Evolutionary conservation across 257 asterid species (phyloP).

Genomic region (Petunia secreta): DNA sequence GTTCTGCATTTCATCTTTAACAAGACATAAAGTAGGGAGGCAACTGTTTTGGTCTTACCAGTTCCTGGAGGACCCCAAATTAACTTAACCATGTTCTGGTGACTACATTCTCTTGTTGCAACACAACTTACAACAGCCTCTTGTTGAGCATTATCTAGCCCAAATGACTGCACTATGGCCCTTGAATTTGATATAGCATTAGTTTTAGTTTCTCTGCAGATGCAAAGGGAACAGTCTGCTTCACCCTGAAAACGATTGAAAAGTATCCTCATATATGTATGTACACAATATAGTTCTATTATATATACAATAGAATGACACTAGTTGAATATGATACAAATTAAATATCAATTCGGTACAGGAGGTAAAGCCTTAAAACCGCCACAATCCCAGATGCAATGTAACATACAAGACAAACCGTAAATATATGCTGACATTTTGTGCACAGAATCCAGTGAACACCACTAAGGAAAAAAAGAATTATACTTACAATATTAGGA

Average conservation of each 20-base stretch:
- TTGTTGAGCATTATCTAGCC: slow-evolving; percentile 7
- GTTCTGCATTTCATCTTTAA: slow-evolving; percentile 19
- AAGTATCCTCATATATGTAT: too few relatives aligned
- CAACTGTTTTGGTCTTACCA: background rate
- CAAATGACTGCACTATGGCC: background rate
- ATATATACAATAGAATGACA: too few relatives aligned
- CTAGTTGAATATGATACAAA: too few relatives aligned
- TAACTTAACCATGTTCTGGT: slow-evolving; percentile 9
- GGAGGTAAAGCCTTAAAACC: too few relatives aligned
- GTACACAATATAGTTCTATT: too few relatives aligned
- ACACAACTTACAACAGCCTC: slow-evolving; percentile 16
- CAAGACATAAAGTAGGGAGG: background rate
- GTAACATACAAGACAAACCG: too few relatives aligned
- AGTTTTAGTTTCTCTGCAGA: background rate
- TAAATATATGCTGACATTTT: too few relatives aligned
- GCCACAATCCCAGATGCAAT: too few relatives aligned
- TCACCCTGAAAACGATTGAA: background rate
- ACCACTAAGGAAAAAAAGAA: background rate
- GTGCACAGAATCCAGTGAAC: too few relatives aligned
- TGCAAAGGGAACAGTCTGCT: background rate
- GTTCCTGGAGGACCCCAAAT: slow-evolving; percentile 32
- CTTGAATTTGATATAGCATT: background rate
- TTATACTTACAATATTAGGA: slow-evolving; percentile 35
- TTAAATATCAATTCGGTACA: too few relatives aligned
- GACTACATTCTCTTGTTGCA: background rate